These are phyloP conservation scores for Aspergillus funiculosus DNA, from an alignment of 495 filamentous ascomycete species.

Conservation along the genomic window DNA sequence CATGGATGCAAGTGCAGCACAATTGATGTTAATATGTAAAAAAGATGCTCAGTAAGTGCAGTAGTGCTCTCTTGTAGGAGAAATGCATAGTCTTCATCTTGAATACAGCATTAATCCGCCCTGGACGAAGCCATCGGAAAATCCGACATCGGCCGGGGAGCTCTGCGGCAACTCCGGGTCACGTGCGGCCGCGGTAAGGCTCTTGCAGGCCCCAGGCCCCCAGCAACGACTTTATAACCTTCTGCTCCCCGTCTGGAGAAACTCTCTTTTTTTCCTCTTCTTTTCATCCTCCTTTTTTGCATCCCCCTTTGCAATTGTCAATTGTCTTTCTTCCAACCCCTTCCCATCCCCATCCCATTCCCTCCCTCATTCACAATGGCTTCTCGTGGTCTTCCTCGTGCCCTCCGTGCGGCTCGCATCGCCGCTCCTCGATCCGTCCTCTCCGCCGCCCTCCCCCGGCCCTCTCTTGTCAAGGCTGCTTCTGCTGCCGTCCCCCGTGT, in stretches of 20 bases:
- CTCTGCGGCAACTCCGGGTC: conserved; percentile 30
- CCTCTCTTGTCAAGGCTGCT: conserved; percentile 35
- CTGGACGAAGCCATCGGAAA: too few species aligned
- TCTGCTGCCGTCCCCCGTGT: conserved; percentile 32
- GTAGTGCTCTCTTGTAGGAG: too few species aligned
- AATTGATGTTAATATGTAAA: too few species aligned
- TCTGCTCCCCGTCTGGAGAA: conserved; percentile 5
- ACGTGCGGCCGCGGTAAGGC: conserved; percentile 18
- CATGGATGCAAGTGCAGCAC: too few species aligned
- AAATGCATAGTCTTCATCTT: too few species aligned
- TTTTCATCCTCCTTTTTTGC: conserved; percentile 19
- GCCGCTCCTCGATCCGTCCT: conserved; percentile 52
- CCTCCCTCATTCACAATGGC: conserved; percentile 61
- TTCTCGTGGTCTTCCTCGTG: conserved; percentile 74
- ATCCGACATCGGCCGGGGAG: conserved; percentile 41
- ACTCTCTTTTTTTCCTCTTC: conserved; percentile 20
- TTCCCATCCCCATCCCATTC: conserved; percentile 18
- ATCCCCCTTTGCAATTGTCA: too few species aligned
- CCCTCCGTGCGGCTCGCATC: conserved; percentile 71
- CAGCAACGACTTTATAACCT: conserved; percentile 21
- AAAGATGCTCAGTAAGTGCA: too few species aligned
- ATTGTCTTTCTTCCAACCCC: conserved; percentile 17
- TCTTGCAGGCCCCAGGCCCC: conserved; percentile 9
- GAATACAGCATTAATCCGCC: too few species aligned
- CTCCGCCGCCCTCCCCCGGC: conserved; percentile 40